Conservation (phyloP, 2,329 filamentous ascomycete species). For the Aschersonia sp. region DNA sequence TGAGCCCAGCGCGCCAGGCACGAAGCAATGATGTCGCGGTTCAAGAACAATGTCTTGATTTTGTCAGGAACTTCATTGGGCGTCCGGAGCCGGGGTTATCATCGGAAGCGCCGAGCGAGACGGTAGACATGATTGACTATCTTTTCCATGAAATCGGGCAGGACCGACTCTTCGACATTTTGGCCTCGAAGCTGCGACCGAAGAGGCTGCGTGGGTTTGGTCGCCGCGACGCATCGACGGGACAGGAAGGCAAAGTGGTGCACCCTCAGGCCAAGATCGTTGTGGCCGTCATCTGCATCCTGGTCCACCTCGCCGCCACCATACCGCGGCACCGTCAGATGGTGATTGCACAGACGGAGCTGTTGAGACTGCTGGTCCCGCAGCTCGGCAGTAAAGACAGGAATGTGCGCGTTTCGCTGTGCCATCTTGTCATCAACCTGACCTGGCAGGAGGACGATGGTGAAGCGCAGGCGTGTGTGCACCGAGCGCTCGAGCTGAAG, state of each 20-base stretch:
- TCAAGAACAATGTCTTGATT: constrained; percentile 80
- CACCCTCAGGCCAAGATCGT: constrained; percentile 57
- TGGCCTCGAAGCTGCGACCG: constrained; percentile 62
- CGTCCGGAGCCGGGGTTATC: constrained; percentile 34
- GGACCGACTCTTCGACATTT: constrained; percentile 64
- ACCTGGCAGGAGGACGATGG: constrained; percentile 64
- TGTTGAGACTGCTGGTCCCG: constrained; percentile 58
- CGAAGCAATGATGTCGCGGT: constrained; percentile 69
- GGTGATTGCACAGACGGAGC: constrained; percentile 59
- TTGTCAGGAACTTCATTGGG: constrained; percentile 80
- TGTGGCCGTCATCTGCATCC: constrained; percentile 61
- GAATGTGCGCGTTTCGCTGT: constrained; percentile 63
- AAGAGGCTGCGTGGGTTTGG: constrained; percentile 39
- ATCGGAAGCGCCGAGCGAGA: constrained; percentile 34
- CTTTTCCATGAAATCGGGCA: constrained; percentile 64
- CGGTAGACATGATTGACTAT: constrained; percentile 68
- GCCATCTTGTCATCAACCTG: constrained; percentile 76
- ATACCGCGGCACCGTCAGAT: constrained; percentile 63
- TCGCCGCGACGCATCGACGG: constrained; percentile 20
- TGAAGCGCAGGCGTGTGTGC: constrained; percentile 49
- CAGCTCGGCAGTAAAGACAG: constrained; percentile 61
- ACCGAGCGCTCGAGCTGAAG: constrained; percentile 54
- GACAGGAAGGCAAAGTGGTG: constrained; percentile 32
- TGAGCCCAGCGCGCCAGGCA: constrained; percentile 51
- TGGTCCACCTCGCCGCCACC: constrained; percentile 81